These are phyloP conservation scores for Cystobasidiopsis lactophilus DNA, from an alignment of 768 basidiomycete species.

Conservation along the genomic window DNA sequence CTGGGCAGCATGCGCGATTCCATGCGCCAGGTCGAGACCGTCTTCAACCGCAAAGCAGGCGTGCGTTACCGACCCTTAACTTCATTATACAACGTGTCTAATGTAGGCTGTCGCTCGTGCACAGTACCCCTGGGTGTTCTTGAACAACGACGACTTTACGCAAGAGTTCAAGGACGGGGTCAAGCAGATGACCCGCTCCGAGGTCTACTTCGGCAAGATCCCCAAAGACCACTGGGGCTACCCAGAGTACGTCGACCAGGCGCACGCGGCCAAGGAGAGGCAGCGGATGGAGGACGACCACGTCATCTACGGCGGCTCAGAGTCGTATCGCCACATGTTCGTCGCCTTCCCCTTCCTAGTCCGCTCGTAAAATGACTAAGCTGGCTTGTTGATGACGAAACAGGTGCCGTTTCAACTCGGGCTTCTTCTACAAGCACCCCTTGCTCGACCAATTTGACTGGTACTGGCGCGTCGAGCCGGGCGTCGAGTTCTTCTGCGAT, in stretches of 20 bases:
- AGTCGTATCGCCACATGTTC: conserved; percentile 18
- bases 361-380: not conserved
- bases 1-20: conserved; percentile 26
- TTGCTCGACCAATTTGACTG: conserved; percentile 53
- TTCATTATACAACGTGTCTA: not conserved
- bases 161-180: conserved; percentile 41
- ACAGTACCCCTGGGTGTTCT: conserved; percentile 41
- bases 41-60: conserved; percentile 55
- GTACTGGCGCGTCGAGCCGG: conserved; percentile 34
- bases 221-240: conserved; percentile 48
- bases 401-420: conserved; percentile 27
- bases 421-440: conserved; percentile 66
- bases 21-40: conserved; percentile 59
- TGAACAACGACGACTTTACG: conserved; percentile 58
- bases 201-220: conserved; percentile 30
- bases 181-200: conserved; percentile 11
- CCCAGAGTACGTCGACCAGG: conserved; percentile 58
- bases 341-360: not conserved
- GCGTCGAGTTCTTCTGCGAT: conserved; percentile 44
- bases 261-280: conserved; percentile 36
- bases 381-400: not conserved
- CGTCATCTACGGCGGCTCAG: conserved; percentile 30
- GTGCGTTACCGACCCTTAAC: not conserved
- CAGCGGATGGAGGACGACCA: conserved; percentile 40
- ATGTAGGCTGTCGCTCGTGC: not conserved